phyloP scores from a whole-genome alignment of 192 early-diverging fungal species.

The Tieghemiomyces parasiticus region DNA sequence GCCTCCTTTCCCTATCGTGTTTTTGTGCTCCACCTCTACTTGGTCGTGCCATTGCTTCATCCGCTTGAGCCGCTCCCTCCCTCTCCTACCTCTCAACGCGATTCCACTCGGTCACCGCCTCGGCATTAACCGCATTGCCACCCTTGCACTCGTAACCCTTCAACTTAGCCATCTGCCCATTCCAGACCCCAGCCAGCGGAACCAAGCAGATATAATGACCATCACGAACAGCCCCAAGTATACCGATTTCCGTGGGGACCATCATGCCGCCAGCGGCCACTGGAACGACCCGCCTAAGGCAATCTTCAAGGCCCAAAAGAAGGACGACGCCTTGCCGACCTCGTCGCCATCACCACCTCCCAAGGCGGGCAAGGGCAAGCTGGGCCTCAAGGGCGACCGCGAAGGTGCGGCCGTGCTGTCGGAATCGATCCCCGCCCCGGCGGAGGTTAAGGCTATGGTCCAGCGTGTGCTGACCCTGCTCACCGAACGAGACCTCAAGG shows the following conservation, averaged over 20 bases:
- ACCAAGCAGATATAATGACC: too few relatives aligned
- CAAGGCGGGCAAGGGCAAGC: neutral
- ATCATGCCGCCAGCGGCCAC: slow-evolving; percentile 27
- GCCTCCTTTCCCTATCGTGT: too few relatives aligned
- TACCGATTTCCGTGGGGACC: slow-evolving; percentile 22
- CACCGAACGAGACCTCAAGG: neutral
- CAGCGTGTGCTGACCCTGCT: neutral
- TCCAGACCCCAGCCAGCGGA: too few relatives aligned
- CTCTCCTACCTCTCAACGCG: too few relatives aligned
- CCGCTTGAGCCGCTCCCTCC: too few relatives aligned
- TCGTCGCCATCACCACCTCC: neutral
- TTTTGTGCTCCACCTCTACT: too few relatives aligned
- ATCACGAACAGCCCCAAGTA: slow-evolving; percentile 12
- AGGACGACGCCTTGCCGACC: neutral
- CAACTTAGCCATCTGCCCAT: too few relatives aligned
- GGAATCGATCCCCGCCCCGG: neutral
- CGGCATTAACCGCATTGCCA: too few relatives aligned
- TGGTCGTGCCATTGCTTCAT: too few relatives aligned
- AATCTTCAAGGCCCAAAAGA: slow-evolving; percentile 19
- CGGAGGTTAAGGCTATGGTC: neutral
- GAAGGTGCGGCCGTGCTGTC: neutral
- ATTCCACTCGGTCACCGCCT: too few relatives aligned
- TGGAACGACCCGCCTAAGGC: slow-evolving; percentile 33
- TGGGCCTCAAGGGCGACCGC: neutral
- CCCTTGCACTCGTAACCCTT: too few relatives aligned